Conservation (phyloP, 306 rosid species). For the Acacia confusa region DNA sequence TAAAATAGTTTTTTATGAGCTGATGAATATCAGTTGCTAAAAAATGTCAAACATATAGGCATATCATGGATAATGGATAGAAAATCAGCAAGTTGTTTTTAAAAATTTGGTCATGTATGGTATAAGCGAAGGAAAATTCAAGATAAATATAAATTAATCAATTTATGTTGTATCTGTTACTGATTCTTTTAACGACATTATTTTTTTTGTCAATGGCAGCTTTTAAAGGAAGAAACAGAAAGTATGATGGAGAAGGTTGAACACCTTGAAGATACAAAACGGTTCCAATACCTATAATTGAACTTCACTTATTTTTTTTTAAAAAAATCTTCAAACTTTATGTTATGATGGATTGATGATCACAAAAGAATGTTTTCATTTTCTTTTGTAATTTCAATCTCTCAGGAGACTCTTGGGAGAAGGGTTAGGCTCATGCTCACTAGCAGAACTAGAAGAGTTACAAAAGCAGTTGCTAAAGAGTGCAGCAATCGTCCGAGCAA, state of each 20-base stretch:
- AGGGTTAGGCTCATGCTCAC: constrained; percentile 57
- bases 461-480: constrained; percentile 77
- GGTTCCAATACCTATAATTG: constrained; percentile 39
- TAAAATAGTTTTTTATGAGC: neutral
- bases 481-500: constrained; percentile 56
- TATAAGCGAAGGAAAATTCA: neutral
- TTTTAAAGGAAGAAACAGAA: constrained; percentile 64
- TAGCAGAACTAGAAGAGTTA: constrained; percentile 67
- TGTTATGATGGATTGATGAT: neutral
- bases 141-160: too few species aligned
- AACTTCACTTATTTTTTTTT: neutral
- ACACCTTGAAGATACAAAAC: constrained; percentile 72
- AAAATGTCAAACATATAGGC: neutral
- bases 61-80: neutral
- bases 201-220: constrained; percentile 43
- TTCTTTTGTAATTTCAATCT: constrained; percentile 15
- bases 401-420: constrained; percentile 85
- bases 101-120: neutral
- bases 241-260: constrained; percentile 73
- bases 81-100: neutral
- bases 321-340: neutral
- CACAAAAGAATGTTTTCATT: neutral
- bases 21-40: neutral
- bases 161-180: neutral
- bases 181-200: neutral